Evolutionary conservation across 2,329 filamentous ascomycete genomes (phyloP).

Genomic region (Blastomyces parvus): DNA sequence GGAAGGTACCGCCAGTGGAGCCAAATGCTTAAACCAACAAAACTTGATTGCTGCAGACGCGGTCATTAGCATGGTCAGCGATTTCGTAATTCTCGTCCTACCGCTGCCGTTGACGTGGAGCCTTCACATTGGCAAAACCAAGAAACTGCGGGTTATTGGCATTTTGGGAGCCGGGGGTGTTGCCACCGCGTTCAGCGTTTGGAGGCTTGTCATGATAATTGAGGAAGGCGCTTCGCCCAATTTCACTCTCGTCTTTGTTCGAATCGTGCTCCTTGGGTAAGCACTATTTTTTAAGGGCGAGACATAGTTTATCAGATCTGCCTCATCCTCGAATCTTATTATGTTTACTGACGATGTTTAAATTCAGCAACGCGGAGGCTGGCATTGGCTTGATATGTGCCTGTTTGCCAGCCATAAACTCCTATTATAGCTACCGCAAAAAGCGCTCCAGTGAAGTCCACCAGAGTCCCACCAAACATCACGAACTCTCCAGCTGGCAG

Average conservation of each 20-base stretch:
- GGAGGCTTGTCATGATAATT: slow-evolving; percentile 30
- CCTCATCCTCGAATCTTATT: slow-evolving; percentile 1
- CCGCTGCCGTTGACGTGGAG: slow-evolving; percentile 32
- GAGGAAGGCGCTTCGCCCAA: slow-evolving; percentile 24
- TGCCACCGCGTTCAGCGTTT: slow-evolving; percentile 32
- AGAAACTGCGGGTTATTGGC: slow-evolving; percentile 31
- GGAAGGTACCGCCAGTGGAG: slow-evolving; percentile 18
- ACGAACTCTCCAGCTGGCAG: slow-evolving; percentile 1
- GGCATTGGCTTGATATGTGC: slow-evolving; percentile 32
- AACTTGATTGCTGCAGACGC: slow-evolving; percentile 32
- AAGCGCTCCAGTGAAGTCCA: background rate
- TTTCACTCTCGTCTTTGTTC: slow-evolving; percentile 28
- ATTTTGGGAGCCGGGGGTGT: slow-evolving; percentile 32
- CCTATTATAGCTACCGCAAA: background rate
- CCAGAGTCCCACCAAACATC: background rate
- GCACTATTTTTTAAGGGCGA: slow-evolving; percentile 10
- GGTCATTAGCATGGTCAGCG: slow-evolving; percentile 31
- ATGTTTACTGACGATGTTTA: background rate
- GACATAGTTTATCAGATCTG: background rate
- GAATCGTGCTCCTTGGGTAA: slow-evolving; percentile 33
- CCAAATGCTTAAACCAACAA: slow-evolving; percentile 29
- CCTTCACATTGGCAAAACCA: slow-evolving; percentile 30
- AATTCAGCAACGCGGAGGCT: slow-evolving; percentile 28
- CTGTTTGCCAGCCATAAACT: slow-evolving; percentile 27
- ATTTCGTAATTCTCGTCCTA: slow-evolving; percentile 29